Evolutionary conservation across 2,329 filamentous ascomycete species (phyloP), one percentile per base, ranked within the genome.

Genomic region (Fusarium agapanthi): DNA sequence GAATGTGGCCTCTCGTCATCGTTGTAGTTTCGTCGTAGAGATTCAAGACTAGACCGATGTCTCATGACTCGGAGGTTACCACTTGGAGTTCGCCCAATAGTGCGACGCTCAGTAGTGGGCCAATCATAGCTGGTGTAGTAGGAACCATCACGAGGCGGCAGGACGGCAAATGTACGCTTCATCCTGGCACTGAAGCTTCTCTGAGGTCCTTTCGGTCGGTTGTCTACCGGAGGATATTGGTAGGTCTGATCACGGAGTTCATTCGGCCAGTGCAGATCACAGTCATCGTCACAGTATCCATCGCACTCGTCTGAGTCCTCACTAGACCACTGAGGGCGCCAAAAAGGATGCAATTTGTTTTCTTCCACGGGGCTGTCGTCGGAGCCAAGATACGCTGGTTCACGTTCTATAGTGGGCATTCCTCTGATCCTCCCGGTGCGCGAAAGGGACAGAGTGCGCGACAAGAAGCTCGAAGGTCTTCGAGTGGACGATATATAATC

Each of bases 1-100:
- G 82, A 83, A 30, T 81, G 83, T 4, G 83, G 82, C 16, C 84
- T 80, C 8, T 73, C 72, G 24, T 73, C 73, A n/a, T 72, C 66
- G 22, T 69, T 69, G 43, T 68, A 77, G 24, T 62, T 73, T 57
- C 65, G 67, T 38, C 74, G 72, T 37, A 87, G 68, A 6, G 85
- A 86, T 41, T 86, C 84, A 26, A 81, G 68, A 72, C 87, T 90
- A 37, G 83, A 82, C 12, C 85, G 84, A 61, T 87, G 85, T 69
- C 84, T 84, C 79, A 91, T 86, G 2, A 91, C 89, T 18, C 88
- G 84, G 57, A 91, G 79, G 68, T 87, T 91, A 4, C 89, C 89
- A 72, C 88, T 91, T 9, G 87, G 83, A 12, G 88, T 89, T 55
- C 89, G 85, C 50, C 85, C 84, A 67, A 91, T 89, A 5, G 86